A percentile compares a stretch with the other conserved stretches of the same genome.
Conservation (phyloP, 768 basidiomycete species). For the Leccinellum rugosiceps region DNA sequence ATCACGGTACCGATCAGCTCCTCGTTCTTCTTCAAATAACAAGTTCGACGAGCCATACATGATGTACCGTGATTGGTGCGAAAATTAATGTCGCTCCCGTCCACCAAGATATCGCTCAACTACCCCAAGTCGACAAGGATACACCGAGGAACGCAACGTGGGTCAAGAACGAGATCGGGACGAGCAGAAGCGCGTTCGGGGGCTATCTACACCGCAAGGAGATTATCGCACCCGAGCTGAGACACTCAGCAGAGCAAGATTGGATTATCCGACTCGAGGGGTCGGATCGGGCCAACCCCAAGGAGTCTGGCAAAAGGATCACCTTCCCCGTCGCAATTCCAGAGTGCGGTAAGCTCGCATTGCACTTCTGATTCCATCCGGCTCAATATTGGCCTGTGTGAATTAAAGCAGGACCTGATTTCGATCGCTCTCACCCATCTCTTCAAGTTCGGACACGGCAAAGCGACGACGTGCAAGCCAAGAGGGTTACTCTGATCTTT, state of each 20-base stretch:
- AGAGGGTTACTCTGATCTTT: conserved; percentile 70
- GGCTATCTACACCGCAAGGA: conserved; percentile 70
- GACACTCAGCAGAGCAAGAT: conserved; percentile 46
- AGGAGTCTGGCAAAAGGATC: conserved; percentile 65
- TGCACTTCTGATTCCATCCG: neutral
- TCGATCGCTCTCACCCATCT: conserved; percentile 76
- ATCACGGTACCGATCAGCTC: conserved; percentile 74
- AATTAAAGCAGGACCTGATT: conserved; percentile 80
- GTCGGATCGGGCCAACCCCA: conserved; percentile 1
- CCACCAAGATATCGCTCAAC: conserved; percentile 31
- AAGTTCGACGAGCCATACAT: conserved; percentile 99
- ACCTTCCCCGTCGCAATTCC: conserved; percentile 89
- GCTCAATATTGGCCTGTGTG: neutral
- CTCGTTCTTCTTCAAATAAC: conserved; percentile 96
- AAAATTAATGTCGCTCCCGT: conserved; percentile 76
- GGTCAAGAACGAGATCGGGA: conserved; percentile 74
- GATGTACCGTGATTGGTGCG: conserved; percentile 98
- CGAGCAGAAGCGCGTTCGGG: conserved; percentile 55
- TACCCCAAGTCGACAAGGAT: conserved; percentile 63
- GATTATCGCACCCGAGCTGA: conserved; percentile 65
- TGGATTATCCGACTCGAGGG: conserved; percentile 29
- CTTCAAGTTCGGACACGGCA: conserved; percentile 89
- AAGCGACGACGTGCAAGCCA: conserved; percentile 81
- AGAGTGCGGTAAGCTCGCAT: conserved; percentile 72
- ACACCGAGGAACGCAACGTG: conserved; percentile 78